Percentiles rank a stretch among this genome's conserved stretches.
These are phyloP conservation scores for Fagopyrum homotropicum DNA, from an alignment of 148 eudicot species.

Conservation along the genomic window DNA sequence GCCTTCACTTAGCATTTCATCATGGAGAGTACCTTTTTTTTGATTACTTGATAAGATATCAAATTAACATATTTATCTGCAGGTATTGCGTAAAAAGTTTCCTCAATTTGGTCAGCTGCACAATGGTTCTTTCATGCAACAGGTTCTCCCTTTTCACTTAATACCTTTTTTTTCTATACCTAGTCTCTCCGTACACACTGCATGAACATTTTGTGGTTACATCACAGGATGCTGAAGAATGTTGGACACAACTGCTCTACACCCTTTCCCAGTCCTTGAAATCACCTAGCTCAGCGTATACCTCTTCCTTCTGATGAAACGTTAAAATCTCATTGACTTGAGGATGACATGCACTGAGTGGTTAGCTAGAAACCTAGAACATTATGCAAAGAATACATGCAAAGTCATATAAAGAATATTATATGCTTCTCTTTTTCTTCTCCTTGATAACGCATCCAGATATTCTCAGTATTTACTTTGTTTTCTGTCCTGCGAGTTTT, in stretches of 20 bases:
- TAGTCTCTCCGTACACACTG: background rate
- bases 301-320: constrained; percentile 6
- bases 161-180: constrained; percentile 9
- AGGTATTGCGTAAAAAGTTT: constrained; percentile 88
- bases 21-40: background rate
- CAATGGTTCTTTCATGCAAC: constrained; percentile 94
- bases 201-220: constrained; percentile 12
- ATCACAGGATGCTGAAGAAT: constrained; percentile 94
- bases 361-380: background rate
- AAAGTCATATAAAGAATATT: background rate
- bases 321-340: background rate
- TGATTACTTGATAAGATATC: background rate
- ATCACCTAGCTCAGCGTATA: constrained; percentile 56
- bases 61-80: background rate
- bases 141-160: constrained; percentile 37
- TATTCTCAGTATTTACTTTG: background rate
- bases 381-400: background rate
- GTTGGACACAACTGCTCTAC: constrained; percentile 90
- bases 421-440: background rate
- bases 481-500: background rate
- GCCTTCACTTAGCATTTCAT: background rate
- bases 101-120: constrained; percentile 97
- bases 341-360: background rate
- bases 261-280: constrained; percentile 81
- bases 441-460: background rate